These are phyloP conservation scores for Sparassis latifolia DNA, from an alignment of 1,284 basidiomycete genomes.

Conservation along the genomic window DNA sequence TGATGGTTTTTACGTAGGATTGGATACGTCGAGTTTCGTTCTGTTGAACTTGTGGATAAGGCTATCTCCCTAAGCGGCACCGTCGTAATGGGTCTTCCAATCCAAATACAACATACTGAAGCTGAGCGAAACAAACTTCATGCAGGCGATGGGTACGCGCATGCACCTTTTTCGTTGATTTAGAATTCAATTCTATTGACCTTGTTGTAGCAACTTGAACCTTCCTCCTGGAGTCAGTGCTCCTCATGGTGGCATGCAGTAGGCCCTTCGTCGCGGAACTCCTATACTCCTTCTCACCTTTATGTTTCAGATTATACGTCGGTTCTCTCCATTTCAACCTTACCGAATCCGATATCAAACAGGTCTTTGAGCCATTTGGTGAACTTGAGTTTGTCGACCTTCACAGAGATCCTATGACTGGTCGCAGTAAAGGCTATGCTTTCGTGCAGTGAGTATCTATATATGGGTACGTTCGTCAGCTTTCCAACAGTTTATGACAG, in stretches of 20 bases:
- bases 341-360: conserved; percentile 91
- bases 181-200: not conserved
- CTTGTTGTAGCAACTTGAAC: conserved; percentile 55
- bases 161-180: not conserved
- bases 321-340: conserved; percentile 96
- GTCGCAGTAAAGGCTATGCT: conserved; percentile 95
- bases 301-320: conserved; percentile 75
- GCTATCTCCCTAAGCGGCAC: conserved; percentile 88
- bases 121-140: conserved; percentile 90
- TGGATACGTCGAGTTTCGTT: conserved; percentile 94
- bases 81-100: conserved; percentile 95
- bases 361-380: conserved; percentile 98
- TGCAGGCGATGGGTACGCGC: conserved; percentile 70
- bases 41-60: conserved; percentile 85
- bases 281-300: conserved; percentile 7
- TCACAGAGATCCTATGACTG: conserved; percentile 88
- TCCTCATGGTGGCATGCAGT: conserved; percentile 76
- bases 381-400: conserved; percentile 97
- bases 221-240: conserved; percentile 71
- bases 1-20: conserved; percentile 42
- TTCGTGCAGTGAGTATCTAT: conserved; percentile 82
- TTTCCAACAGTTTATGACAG: conserved; percentile 33
- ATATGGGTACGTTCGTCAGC: conserved; percentile 1
- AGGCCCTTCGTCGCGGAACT: conserved; percentile 22
- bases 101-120: conserved; percentile 94